Percentiles rank a stretch among this genome's conserved stretches.
These are phyloP conservation scores for Massarina eburnea DNA, from an alignment of 2,329 filamentous ascomycete genomes.

Conservation along the genomic window DNA sequence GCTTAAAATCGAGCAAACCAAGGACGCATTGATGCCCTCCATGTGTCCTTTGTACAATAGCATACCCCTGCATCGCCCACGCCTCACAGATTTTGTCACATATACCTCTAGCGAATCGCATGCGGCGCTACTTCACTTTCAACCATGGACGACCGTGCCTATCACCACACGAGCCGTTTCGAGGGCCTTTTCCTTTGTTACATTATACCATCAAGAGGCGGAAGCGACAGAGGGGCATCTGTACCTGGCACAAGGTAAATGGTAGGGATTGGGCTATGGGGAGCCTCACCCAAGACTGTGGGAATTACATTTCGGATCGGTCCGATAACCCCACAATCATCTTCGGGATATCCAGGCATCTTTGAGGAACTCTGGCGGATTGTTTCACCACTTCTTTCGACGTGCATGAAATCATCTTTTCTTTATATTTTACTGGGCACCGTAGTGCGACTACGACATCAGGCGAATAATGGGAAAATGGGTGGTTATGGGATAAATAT, in stretches of 20 bases:
- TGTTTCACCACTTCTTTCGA: not conserved
- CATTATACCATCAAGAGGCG: slow-evolving; percentile 2
- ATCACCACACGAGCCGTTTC: not conserved
- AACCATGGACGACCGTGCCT: not conserved
- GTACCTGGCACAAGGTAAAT: slow-evolving; percentile 2
- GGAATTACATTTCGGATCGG: not conserved
- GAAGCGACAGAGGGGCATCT: not conserved
- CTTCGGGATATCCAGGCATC: not conserved
- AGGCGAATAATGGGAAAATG: not conserved
- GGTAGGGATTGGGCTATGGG: not conserved
- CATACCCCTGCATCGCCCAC: slow-evolving; percentile 12
- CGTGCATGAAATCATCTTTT: not conserved
- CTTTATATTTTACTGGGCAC: not conserved
- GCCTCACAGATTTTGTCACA: slow-evolving; percentile 13
- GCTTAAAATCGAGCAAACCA: not conserved
- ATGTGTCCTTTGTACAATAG: slow-evolving; percentile 20
- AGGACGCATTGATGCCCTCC: not conserved
- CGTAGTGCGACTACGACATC: not conserved
- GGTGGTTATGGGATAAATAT: not conserved
- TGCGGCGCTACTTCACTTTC: slow-evolving; percentile 9
- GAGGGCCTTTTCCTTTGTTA: slow-evolving; percentile 6
- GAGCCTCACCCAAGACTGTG: not conserved
- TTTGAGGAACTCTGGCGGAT: not conserved
- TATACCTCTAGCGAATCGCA: slow-evolving; percentile 8
- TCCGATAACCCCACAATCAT: not conserved